A percentile compares a stretch with the other conserved stretches of the same genome.
These are phyloP conservation scores for Amaranthus hypochondriacus DNA, from an alignment of 148 eudicot species.

Conservation along the genomic window DNA sequence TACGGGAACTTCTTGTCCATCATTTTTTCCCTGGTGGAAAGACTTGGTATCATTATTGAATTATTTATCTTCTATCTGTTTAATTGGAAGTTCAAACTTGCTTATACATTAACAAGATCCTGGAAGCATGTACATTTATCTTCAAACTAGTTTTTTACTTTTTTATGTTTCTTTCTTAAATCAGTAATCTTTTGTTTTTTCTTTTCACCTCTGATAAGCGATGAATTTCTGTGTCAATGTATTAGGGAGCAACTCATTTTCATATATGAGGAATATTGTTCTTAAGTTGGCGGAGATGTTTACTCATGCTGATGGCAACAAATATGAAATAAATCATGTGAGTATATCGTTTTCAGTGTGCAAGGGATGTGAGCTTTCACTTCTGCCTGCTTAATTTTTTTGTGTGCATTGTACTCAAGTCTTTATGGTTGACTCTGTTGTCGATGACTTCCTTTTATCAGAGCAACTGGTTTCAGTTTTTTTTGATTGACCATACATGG, in stretches of 20 bases:
- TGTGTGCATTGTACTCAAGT: not conserved
- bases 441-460: not conserved
- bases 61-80: not conserved
- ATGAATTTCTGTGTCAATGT: slow-evolving; percentile 13
- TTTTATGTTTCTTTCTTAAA: not conserved
- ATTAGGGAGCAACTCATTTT: slow-evolving; percentile 45
- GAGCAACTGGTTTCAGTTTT: not conserved
- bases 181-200: not conserved
- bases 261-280: slow-evolving; percentile 49
- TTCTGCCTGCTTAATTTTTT: not conserved
- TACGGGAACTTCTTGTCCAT: no score
- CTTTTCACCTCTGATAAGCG: not conserved
- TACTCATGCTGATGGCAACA: slow-evolving; percentile 34
- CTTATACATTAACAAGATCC: no score
- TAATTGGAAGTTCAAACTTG: not conserved
- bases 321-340: slow-evolving; percentile 44
- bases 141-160: not conserved
- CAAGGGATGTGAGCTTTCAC: not conserved
- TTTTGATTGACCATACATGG: not conserved
- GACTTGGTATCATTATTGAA: no score
- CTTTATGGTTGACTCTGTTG: not conserved
- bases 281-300: slow-evolving; percentile 57
- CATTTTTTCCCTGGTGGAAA: no score
- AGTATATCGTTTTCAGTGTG: slow-evolving; percentile 26
- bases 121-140: no score